Percentiles rank a stretch among this genome's conserved stretches.
Conservation (phyloP, 1,139 yeast species). For the Starmera stellimalicola region DNA sequence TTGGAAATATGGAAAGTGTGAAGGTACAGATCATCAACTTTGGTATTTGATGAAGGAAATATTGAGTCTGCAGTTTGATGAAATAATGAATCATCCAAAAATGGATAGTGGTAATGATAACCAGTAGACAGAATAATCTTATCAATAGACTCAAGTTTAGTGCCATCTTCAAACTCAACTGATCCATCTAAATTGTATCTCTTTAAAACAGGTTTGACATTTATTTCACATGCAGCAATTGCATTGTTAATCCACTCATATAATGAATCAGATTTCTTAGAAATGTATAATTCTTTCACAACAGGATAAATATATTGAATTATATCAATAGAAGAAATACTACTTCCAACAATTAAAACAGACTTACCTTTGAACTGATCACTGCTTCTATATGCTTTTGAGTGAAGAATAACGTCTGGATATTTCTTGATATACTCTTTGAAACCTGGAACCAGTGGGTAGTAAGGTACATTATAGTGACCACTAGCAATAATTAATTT, state of each 20-base stretch:
- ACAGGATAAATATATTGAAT: constrained; percentile 36
- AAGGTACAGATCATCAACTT: constrained; percentile 19
- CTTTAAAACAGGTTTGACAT: constrained; percentile 12
- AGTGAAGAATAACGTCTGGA: constrained; percentile 30
- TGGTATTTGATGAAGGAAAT: not conserved
- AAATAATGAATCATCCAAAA: constrained; percentile 12
- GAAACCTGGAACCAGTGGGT: constrained; percentile 32
- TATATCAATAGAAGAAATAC: constrained; percentile 36
- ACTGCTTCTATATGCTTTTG: constrained; percentile 25
- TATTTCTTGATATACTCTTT: constrained; percentile 25
- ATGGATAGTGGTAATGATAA: constrained; percentile 26
- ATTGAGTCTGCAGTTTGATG: not conserved
- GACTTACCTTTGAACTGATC: constrained; percentile 27
- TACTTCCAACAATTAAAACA: constrained; percentile 38
- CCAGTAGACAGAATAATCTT: constrained; percentile 30
- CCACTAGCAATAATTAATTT: constrained; percentile 35
- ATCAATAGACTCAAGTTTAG: constrained; percentile 22
- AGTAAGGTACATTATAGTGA: constrained; percentile 32
- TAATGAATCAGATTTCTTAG: constrained; percentile 20
- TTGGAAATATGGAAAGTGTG: constrained; percentile 29
- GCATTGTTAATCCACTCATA: constrained; percentile 23
- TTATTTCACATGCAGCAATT: constrained; percentile 9
- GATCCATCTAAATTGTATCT: constrained; percentile 11
- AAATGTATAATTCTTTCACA: constrained; percentile 26
- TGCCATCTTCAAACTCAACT: constrained; percentile 25